A percentile compares a stretch with the other conserved stretches of the same genome.
Evolutionary conservation across 441 rosid genomes (phyloP).

Genomic region (Euphorbia schlechtendalii): DNA sequence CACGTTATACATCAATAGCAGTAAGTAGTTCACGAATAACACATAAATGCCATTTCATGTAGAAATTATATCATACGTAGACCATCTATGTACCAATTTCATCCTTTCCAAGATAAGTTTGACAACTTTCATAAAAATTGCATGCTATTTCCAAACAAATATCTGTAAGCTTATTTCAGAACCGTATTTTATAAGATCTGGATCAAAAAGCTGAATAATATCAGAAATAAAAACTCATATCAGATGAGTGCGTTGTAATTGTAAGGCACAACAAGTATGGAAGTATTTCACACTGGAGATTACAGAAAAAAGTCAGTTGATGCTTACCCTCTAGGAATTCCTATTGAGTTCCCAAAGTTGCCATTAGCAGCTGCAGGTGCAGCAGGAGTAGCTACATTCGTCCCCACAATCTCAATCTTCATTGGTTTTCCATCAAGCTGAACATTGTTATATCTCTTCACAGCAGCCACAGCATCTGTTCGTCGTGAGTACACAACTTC

Average conservation of each 20-base stretch:
- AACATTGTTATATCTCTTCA: conserved; percentile 79
- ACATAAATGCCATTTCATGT: too few relatives aligned
- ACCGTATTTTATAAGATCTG: neutral
- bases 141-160: neutral
- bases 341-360: conserved; percentile 40
- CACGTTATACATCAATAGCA: too few relatives aligned
- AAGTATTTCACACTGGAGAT: too few relatives aligned
- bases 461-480: conserved; percentile 73
- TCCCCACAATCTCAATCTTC: conserved; percentile 86
- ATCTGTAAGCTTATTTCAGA: neutral
- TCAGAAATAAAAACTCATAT: neutral
- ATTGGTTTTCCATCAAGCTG: conserved; percentile 91
- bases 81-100: neutral
- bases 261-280: too few relatives aligned
- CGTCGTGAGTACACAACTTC: conserved; percentile 74
- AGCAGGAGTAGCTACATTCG: conserved; percentile 30
- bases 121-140: neutral
- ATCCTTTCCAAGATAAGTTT: neutral
- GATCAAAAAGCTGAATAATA: neutral
- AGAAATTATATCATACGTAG: too few relatives aligned
- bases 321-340: conserved; percentile 57
- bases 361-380: conserved; percentile 26
- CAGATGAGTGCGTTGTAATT: neutral
- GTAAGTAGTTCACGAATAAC: too few relatives aligned
- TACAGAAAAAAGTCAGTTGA: conserved; percentile 2